A percentile compares a stretch with the other conserved stretches of the same genome.
phyloP scores from a whole-genome alignment of 768 basidiomycete species.

The Boletus eberwhitei region DNA sequence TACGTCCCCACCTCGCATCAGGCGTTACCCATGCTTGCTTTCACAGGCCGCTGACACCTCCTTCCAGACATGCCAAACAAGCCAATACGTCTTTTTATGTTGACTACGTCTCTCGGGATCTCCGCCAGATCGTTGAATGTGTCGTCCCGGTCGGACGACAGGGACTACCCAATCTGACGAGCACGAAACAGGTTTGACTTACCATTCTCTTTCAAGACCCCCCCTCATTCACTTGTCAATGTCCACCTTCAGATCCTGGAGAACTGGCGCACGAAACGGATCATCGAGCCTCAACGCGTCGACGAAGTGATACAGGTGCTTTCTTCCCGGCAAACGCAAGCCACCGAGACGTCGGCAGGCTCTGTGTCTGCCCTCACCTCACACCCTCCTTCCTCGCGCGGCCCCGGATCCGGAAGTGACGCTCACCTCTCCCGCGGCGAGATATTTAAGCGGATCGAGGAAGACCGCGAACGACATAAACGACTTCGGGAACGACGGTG shows the following conservation, averaged over 20 bases:
- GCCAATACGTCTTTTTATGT: constrained; percentile 60
- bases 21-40: neutral
- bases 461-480: constrained; percentile 90
- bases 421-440: constrained; percentile 53
- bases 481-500: constrained; percentile 86
- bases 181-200: constrained; percentile 73
- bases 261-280: constrained; percentile 82
- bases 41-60: neutral
- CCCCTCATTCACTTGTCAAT: neutral
- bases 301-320: constrained; percentile 65
- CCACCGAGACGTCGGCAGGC: constrained; percentile 10
- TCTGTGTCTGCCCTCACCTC: constrained; percentile 25
- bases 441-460: constrained; percentile 82
- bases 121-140: constrained; percentile 70
- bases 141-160: constrained; percentile 90
- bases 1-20: neutral
- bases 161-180: constrained; percentile 83
- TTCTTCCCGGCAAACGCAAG: constrained; percentile 40
- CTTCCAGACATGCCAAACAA: constrained; percentile 32
- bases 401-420: constrained; percentile 2
- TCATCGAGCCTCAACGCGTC: constrained; percentile 74
- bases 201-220: too few species aligned
- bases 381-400: neutral
- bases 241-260: constrained; percentile 61
- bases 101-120: constrained; percentile 73